Base-by-base conservation (phyloP, 1,284 basidiomycete genomes). In the Kalmanozyma brasiliensis region DNA sequence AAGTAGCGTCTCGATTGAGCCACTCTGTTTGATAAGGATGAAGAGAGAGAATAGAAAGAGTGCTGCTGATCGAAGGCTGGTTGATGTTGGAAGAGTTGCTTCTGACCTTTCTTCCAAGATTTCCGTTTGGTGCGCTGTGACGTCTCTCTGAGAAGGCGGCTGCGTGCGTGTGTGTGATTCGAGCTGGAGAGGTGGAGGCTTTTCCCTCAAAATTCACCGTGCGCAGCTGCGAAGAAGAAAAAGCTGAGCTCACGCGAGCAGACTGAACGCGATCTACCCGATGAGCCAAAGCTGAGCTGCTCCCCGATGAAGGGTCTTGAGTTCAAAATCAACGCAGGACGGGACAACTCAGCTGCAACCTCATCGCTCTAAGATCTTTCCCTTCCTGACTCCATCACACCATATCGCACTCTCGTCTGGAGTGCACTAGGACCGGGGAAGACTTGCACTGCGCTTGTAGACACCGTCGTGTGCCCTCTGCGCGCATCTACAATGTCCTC, bases 201-300 rank as follows among this genome's bases (percentile, higher is more conserved):
- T 34, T 30, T 41, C 13, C 6, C 20, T 23, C 20, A 16, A 33
- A 43, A 9, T 37, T 16, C 36, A 35, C 34, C 13, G 11, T 29
- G 26, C 26, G 26, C 26, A 29, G 26, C 26, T 29, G 26, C 26
- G 26, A 35, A 5, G 14, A 29, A 13, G 24, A 20, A 59, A 47
- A 53, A 30, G 58, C 52, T 56, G 48, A 63, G 60, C 52, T 63
- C 52, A 57, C 49, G 17, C 60, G 60, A 61, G 44, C 38, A n/a
- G 16, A 20, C 17, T 22, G 29, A 13, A 16, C 17, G 13, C 26
- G 26, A 11, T 11, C 11, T 8, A 34, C 44, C 37, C 44, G 38
- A 32, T 47, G 8, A 14, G 10, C 9, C 35, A 14, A 22, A 8
- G 14, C 32, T 17, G 16, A 19, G 14, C 8, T n/a, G n/a, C n/a